Percentiles rank a stretch among this genome's conserved stretches.
phyloP scores from a whole-genome alignment of 805 yeast genomes.

The Kazachstania bromeliacearum region DNA sequence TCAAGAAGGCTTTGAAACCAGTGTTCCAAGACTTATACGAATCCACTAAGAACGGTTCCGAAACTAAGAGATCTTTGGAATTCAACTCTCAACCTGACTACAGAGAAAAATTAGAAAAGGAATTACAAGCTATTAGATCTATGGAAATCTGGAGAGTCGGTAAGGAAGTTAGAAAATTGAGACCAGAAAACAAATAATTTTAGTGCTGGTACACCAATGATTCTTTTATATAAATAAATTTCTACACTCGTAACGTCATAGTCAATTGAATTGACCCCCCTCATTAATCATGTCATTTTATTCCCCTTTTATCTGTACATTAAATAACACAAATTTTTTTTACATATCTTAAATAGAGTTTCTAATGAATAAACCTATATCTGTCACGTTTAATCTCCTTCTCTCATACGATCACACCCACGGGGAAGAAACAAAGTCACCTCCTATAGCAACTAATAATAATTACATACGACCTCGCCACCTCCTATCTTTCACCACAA shows the following conservation, averaged over 20 bases:
- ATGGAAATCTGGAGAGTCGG: conserved; percentile 99
- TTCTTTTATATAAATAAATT: not conserved
- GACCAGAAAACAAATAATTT: conserved; percentile 92
- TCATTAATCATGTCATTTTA: conserved; percentile 1
- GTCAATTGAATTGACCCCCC: conserved; percentile 26
- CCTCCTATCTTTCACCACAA: no score
- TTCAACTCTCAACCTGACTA: conserved; percentile 98
- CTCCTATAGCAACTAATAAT: no score
- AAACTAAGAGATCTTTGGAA: conserved; percentile 95
- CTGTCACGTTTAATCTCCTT: no score
- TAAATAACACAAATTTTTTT: not conserved
- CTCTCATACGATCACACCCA: no score
- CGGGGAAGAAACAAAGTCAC: no score
- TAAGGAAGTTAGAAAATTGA: conserved; percentile 98
- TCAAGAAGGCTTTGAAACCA: conserved; percentile 98
- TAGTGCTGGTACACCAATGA: not conserved
- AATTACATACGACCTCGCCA: no score
- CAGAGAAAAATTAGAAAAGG: conserved; percentile 92
- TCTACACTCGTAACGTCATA: conserved; percentile 3
- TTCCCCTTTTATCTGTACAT: not conserved
- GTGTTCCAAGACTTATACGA: conserved; percentile 94
- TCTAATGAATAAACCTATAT: conserved; percentile 6
- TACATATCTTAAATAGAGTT: conserved; percentile 2
- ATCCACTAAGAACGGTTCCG: conserved; percentile 90
- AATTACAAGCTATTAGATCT: conserved; percentile 84